Conservation (phyloP, 495 filamentous ascomycete species). For the Penicillium alfredii region DNA sequence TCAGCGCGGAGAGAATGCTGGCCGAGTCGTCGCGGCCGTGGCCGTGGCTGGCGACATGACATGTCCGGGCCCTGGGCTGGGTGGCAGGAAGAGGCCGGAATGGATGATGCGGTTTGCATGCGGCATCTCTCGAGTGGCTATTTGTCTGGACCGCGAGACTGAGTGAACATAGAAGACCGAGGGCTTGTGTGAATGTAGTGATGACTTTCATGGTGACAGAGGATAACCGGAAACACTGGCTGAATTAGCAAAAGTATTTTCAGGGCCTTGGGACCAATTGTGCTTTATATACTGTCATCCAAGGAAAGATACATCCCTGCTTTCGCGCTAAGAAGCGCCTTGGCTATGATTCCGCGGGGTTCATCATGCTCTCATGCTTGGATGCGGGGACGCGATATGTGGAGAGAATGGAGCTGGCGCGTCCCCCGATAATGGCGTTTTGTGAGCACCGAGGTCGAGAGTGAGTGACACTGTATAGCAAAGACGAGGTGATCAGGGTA, state of each 20-base stretch:
- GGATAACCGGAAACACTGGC: no score
- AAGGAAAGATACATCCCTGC: no score
- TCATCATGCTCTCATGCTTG: background rate
- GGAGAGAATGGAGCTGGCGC: constrained; percentile 9
- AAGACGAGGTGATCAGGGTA: background rate
- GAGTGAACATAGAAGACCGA: constrained; percentile 20
- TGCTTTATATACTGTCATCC: no score
- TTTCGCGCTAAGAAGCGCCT: no score
- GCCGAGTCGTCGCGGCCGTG: constrained; percentile 53
- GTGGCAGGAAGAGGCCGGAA: constrained; percentile 34
- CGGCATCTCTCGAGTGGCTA: constrained; percentile 19
- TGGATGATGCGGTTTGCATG: constrained; percentile 27
- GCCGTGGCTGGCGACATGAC: constrained; percentile 31
- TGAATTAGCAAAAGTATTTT: background rate
- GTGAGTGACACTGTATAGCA: constrained; percentile 5
- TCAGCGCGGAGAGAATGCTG: constrained; percentile 51
- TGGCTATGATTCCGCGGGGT: no score
- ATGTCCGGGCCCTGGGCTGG: constrained; percentile 24
- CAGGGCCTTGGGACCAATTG: no score
- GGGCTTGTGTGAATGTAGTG: constrained; percentile 22
- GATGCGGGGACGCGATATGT: constrained; percentile 8
- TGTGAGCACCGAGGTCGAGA: constrained; percentile 7
- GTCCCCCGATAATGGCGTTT: constrained; percentile 1
- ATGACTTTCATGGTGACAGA: constrained; percentile 25
- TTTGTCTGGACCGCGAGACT: constrained; percentile 15